Percentiles rank a stretch among this genome's conserved stretches.
These are phyloP conservation scores for Galerina marginata DNA, from an alignment of 768 basidiomycete genomes.

Conservation along the genomic window DNA sequence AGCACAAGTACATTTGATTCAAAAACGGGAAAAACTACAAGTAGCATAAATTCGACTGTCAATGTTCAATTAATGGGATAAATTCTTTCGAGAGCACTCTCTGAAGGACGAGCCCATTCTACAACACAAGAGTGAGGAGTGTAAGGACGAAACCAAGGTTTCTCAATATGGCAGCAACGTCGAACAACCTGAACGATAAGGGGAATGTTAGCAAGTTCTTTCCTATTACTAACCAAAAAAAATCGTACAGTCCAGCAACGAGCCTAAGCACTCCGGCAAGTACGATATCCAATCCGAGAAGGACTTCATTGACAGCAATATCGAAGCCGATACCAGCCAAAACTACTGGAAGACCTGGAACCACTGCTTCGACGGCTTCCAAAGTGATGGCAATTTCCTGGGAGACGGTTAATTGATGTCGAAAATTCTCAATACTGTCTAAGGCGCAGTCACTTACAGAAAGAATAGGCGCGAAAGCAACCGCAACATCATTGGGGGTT, in stretches of 20 bases:
- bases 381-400: not conserved
- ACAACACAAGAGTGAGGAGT: not conserved
- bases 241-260: not conserved
- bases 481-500: no score
- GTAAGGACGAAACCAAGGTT: not conserved
- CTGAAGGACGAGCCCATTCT: no score
- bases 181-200: not conserved
- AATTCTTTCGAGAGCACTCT: no score
- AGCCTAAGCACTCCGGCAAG: not conserved
- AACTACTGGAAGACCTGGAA: not conserved
- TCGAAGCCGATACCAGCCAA: not conserved
- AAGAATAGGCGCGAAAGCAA: no score
- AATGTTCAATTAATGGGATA: no score
- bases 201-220: not conserved
- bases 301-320: conserved; percentile 1
- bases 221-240: no score
- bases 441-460: no score
- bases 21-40: no score
- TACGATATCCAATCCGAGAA: not conserved
- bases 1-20: no score
- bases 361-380: not conserved
- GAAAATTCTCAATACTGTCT: no score
- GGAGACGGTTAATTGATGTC: not conserved
- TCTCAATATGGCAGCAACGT: not conserved
- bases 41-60: no score